Conservation (phyloP, 129 eudicot genomes). For the Centella asiatica region DNA sequence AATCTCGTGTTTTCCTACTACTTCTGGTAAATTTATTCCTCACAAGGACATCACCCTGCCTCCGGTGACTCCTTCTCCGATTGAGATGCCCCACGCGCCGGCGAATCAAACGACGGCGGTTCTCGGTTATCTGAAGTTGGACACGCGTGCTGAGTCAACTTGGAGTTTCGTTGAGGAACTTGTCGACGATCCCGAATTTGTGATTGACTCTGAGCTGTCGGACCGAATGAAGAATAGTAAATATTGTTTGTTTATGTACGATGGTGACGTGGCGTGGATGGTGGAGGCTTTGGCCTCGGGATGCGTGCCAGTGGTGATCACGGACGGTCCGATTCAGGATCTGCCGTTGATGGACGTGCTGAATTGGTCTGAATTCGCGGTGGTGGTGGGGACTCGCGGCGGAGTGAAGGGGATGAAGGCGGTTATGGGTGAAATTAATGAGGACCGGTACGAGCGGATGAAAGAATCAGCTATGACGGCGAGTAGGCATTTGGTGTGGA, state of each 20-base stretch:
- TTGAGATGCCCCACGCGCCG: constrained; percentile 11
- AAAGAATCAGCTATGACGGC: constrained; percentile 61
- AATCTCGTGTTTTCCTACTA: constrained; percentile 57
- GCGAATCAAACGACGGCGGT: constrained; percentile 18
- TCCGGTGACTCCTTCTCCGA: constrained; percentile 20
- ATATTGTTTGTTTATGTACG: constrained; percentile 60
- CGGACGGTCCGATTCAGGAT: constrained; percentile 87
- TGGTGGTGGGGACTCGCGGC: constrained; percentile 42
- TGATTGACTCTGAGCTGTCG: constrained; percentile 37
- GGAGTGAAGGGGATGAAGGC: constrained; percentile 41
- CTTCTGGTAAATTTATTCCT: constrained; percentile 61
- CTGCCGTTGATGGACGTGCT: constrained; percentile 88
- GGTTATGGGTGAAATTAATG: constrained; percentile 34
- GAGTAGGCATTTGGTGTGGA: constrained; percentile 70
- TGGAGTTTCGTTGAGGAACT: constrained; percentile 27
- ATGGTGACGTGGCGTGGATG: constrained; percentile 51
- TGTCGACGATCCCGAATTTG: constrained; percentile 29
- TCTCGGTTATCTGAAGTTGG: constrained; percentile 42
- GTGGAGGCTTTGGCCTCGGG: constrained; percentile 55
- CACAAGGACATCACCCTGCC: constrained; percentile 82
- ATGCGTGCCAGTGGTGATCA: constrained; percentile 85
- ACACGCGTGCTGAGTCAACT: constrained; percentile 7
- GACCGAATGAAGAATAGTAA: constrained; percentile 30
- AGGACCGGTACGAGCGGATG: constrained; percentile 47
- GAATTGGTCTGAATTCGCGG: constrained; percentile 63